A percentile compares a stretch with the other conserved stretches of the same genome.
Evolutionary conservation across 2,329 filamentous ascomycete genomes (phyloP).

Genomic region (Pyricularia pennisetigena): DNA sequence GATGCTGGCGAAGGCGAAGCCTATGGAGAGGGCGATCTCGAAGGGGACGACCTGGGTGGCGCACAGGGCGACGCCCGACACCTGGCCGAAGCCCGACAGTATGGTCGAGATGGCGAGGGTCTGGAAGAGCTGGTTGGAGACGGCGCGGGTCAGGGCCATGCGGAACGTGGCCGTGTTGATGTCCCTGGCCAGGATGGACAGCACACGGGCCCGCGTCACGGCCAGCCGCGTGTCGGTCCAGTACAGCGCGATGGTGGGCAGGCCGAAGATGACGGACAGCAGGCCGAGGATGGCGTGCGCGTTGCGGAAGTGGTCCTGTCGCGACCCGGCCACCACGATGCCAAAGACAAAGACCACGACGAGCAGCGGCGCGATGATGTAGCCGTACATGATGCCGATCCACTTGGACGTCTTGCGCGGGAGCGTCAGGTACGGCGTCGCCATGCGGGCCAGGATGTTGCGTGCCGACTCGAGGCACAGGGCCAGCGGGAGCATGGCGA

Average conservation of each 20-base stretch:
- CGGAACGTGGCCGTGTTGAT: constrained; percentile 5
- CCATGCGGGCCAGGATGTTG: constrained; percentile 16
- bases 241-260: constrained; percentile 13
- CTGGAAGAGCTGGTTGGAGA: constrained; percentile 18
- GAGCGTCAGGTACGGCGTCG: constrained; percentile 8
- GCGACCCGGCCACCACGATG: constrained; percentile 12
- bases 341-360: constrained; percentile 18
- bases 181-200: not conserved
- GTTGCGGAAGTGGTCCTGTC: constrained; percentile 16
- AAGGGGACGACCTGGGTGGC: constrained; percentile 18
- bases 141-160: constrained; percentile 9
- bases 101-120: constrained; percentile 13
- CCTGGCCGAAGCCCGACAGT: constrained; percentile 18
- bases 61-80: constrained; percentile 17
- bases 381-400: constrained; percentile 16
- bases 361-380: constrained; percentile 15
- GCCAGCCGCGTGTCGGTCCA: constrained; percentile 13
- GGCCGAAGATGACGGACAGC: constrained; percentile 2
- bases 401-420: constrained; percentile 15
- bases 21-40: constrained; percentile 14
- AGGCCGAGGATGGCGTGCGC: constrained; percentile 19
- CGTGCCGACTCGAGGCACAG: constrained; percentile 17
- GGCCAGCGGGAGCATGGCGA: constrained; percentile 17
- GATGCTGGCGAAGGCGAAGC: constrained; percentile 13
- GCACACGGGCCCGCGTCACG: not conserved